Conservation (phyloP, 257 asterid species). For the Thymus quinquecostatus region DNA sequence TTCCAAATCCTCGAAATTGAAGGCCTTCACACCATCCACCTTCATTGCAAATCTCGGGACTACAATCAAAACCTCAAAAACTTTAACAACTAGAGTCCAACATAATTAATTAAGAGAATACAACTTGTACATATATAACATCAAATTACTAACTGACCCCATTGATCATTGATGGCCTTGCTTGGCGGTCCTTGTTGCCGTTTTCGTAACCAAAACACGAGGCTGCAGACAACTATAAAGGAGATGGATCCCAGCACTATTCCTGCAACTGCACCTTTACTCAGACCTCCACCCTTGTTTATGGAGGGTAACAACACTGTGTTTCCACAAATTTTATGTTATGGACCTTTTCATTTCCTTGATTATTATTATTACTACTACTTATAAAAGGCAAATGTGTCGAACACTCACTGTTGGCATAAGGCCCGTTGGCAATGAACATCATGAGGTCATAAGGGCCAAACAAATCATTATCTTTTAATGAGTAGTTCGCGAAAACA, state of each 20-base stretch:
- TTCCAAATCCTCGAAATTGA: conserved; percentile 49
- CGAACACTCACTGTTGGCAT: conserved; percentile 21
- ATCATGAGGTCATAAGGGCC: conserved; percentile 64
- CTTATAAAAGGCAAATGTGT: too few species aligned
- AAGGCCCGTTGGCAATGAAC: conserved; percentile 49
- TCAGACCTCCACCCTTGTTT: conserved; percentile 34
- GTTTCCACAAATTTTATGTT: neutral
- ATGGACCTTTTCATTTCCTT: neutral
- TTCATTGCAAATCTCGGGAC: conserved; percentile 37
- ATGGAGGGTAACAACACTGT: conserved; percentile 49
- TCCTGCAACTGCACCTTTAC: conserved; percentile 52
- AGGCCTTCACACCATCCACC: conserved; percentile 62
- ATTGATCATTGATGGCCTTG: conserved; percentile 21
- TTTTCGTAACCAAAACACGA: conserved; percentile 33
- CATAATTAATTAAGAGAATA: neutral
- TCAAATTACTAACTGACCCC: neutral
- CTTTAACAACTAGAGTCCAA: neutral
- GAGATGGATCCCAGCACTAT: conserved; percentile 42
- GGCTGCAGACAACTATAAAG: conserved; percentile 31
- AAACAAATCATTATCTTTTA: conserved; percentile 42
- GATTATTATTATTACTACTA: neutral
- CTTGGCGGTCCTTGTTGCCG: conserved; percentile 20
- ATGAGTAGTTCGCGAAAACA: conserved; percentile 42
- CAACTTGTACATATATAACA: too few species aligned
- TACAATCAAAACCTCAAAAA: neutral